These are phyloP conservation scores for Capronia epimyces DNA, from an alignment of 2,329 filamentous ascomycete genomes.

Conservation along the genomic window DNA sequence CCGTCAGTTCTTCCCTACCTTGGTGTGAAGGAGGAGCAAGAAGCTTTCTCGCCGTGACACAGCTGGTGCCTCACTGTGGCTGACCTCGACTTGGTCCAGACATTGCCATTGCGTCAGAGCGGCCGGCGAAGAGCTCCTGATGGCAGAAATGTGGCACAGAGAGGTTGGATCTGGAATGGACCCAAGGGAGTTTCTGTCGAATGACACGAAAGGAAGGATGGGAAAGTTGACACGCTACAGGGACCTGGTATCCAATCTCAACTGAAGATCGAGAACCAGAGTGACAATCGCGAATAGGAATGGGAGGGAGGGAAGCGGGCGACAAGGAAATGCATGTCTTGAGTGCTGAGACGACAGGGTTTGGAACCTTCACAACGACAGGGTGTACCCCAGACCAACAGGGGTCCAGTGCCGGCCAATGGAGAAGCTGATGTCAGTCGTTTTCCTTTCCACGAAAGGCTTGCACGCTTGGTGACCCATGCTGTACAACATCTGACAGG, in stretches of 20 bases:
- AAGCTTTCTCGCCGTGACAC: constrained; percentile 4
- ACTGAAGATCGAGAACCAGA: constrained; percentile 8
- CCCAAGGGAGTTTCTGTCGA: constrained; percentile 1
- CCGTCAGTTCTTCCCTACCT: constrained; percentile 9
- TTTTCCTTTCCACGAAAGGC: neutral
- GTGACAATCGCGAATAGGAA: constrained; percentile 14
- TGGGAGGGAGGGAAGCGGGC: constrained; percentile 4
- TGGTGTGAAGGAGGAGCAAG: constrained; percentile 2
- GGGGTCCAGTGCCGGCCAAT: constrained; percentile 1
- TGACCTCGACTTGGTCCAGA: constrained; percentile 16
- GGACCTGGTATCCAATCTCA: constrained; percentile 2
- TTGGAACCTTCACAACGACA: no score
- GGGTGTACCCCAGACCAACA: constrained; percentile 13
- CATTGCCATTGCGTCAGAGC: constrained; percentile 19
- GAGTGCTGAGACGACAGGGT: constrained; percentile 3
- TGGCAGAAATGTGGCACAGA: constrained; percentile 16
- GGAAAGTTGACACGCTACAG: constrained; percentile 1
- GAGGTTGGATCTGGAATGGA: constrained; percentile 5
- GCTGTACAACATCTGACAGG: neutral
- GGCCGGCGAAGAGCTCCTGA: neutral
- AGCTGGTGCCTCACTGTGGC: constrained; percentile 26
- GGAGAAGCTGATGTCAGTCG: constrained; percentile 10
- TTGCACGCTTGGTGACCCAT: neutral
- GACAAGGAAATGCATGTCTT: constrained; percentile 13
- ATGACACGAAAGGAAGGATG: constrained; percentile 4